These are phyloP conservation scores for Rosa persica DNA, from an alignment of 306 rosid genomes.

Conservation along the genomic window DNA sequence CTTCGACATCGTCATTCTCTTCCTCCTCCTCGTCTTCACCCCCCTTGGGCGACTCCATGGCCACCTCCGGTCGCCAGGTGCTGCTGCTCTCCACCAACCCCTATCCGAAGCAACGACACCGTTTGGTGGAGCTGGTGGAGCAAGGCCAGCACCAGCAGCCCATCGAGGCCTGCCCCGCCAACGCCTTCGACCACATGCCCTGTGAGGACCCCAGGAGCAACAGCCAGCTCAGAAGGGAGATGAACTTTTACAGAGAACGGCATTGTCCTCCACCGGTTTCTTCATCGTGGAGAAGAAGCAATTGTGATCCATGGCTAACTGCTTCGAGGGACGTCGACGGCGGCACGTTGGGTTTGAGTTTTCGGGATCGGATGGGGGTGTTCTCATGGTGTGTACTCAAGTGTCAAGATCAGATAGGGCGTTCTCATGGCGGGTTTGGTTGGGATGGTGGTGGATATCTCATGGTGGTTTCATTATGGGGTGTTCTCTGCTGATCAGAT, in stretches of 20 bases:
- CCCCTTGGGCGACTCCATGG: conserved; percentile 79
- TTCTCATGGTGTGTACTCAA: too few species aligned
- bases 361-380: too few species aligned
- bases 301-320: too few species aligned
- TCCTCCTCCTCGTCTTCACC: conserved; percentile 78
- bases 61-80: conserved; percentile 91
- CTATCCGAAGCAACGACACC: conserved; percentile 79
- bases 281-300: too few species aligned
- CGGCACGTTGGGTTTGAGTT: too few species aligned
- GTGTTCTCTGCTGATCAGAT: too few species aligned
- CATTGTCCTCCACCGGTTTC: conserved; percentile 78
- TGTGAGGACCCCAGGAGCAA: conserved; percentile 87
- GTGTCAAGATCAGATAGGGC: too few species aligned
- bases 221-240: conserved; percentile 87
- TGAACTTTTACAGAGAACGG: conserved; percentile 89
- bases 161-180: conserved; percentile 74
- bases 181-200: conserved; percentile 86
- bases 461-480: too few species aligned
- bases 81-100: conserved; percentile 52
- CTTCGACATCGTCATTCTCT: conserved; percentile 70
- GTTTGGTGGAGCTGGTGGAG: conserved; percentile 63
- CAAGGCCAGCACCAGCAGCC: conserved; percentile 48
- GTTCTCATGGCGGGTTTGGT: too few species aligned
- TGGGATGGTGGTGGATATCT: too few species aligned
- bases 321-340: too few species aligned